These are phyloP conservation scores for Tephrocybe sp. DNA, from an alignment of 768 basidiomycete genomes.

Conservation along the genomic window DNA sequence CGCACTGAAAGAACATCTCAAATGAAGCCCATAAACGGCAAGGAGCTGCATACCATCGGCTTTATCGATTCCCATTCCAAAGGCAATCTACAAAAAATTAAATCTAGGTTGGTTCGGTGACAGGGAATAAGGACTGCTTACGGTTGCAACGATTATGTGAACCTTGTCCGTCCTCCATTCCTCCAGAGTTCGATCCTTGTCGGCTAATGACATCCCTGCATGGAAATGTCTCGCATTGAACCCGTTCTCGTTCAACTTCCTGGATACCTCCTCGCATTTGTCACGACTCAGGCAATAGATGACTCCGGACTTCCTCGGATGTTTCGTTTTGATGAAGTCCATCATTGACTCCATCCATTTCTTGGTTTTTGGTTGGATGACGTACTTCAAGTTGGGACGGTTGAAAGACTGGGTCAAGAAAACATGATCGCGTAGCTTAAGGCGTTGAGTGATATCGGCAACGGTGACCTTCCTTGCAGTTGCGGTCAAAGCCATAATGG, in stretches of 20 bases:
- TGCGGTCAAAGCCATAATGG: constrained; percentile 96
- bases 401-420: constrained; percentile 87
- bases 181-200: constrained; percentile 60
- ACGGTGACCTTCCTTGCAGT: constrained; percentile 83
- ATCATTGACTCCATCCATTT: constrained; percentile 62
- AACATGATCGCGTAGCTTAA: constrained; percentile 59
- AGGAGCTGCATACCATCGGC: constrained; percentile 52
- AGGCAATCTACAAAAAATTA: constrained; percentile 65
- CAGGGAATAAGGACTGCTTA: constrained; percentile 32
- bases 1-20: constrained; percentile 52
- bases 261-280: constrained; percentile 81
- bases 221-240: constrained; percentile 82
- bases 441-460: constrained; percentile 73
- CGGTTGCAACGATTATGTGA: constrained; percentile 91
- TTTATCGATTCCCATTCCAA: constrained; percentile 98
- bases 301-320: constrained; percentile 69
- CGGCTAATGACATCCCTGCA: constrained; percentile 66
- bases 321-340: constrained; percentile 60
- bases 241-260: constrained; percentile 56
- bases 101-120: constrained; percentile 1
- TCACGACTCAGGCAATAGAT: constrained; percentile 78
- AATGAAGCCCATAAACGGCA: background rate
- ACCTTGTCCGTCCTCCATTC: constrained; percentile 76
- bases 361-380: constrained; percentile 42
- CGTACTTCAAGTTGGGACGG: constrained; percentile 87